Evolutionary conservation across 768 basidiomycete genomes (phyloP).

Genomic region (Auriculariales sp.): DNA sequence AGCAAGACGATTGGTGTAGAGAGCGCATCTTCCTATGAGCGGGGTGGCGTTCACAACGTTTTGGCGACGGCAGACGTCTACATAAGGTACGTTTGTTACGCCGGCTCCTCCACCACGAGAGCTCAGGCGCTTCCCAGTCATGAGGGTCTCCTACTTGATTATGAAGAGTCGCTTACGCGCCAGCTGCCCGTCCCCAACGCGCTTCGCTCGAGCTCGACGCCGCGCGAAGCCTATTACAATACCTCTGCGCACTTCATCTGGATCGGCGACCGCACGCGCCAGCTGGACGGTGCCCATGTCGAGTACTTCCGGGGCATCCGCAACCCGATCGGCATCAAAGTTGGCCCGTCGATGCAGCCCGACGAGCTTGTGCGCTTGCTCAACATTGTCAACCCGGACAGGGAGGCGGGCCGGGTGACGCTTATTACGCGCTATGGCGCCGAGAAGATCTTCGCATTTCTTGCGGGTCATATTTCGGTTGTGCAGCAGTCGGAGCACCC

Average conservation of each 20-base stretch:
- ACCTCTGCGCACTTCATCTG: slow-evolving; percentile 90
- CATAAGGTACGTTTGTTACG: slow-evolving; percentile 46
- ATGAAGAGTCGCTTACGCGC: slow-evolving; percentile 85
- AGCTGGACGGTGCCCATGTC: slow-evolving; percentile 84
- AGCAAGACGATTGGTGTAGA: slow-evolving; percentile 75
- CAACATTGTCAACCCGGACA: slow-evolving; percentile 74
- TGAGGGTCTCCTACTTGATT: slow-evolving; percentile 85
- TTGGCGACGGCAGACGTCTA: slow-evolving; percentile 88
- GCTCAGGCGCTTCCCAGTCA: slow-evolving; percentile 34
- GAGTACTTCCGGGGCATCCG: slow-evolving; percentile 89
- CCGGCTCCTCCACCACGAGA: background rate
- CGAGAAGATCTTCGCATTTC: slow-evolving; percentile 60
- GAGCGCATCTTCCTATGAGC: slow-evolving; percentile 44
- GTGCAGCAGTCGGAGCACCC: slow-evolving; percentile 74
- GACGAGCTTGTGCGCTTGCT: slow-evolving; percentile 68
- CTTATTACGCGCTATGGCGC: slow-evolving; percentile 92
- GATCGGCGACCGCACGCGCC: slow-evolving; percentile 93
- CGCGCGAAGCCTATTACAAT: slow-evolving; percentile 60
- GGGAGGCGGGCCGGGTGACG: slow-evolving; percentile 70
- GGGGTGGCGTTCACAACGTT: slow-evolving; percentile 52
- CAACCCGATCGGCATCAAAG: slow-evolving; percentile 92
- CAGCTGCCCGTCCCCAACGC: slow-evolving; percentile 30
- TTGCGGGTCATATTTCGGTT: slow-evolving; percentile 67
- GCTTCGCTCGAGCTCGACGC: slow-evolving; percentile 4
- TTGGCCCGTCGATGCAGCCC: slow-evolving; percentile 72